Base-by-base conservation (phyloP, 139 green algal species). In the Asterochloris sp. region DNA sequence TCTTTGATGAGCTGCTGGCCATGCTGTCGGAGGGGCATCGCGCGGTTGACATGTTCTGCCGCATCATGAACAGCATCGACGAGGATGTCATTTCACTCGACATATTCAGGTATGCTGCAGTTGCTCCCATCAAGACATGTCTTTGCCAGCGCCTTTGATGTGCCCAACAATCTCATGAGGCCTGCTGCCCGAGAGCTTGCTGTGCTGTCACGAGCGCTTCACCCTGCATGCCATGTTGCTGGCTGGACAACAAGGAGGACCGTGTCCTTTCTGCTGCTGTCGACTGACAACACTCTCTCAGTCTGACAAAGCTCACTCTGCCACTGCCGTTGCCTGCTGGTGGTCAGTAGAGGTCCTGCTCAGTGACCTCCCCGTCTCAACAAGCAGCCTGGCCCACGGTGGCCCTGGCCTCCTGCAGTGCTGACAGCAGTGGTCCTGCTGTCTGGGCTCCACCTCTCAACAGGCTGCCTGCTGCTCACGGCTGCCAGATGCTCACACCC, bases 41-140 rank as follows among this genome's bases (percentile, higher is more conserved):
- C 14, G 88, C 92, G 24, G 90, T 95, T 47, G 95, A 98, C 91
- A 95, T 98, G 88, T 96, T 98, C 79, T 96, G 89, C 82, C 90
- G 96, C 79, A 91, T 99, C 74, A 82, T 98, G 47, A 79, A 91
- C 19, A 85, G 92, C 4, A 86, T 99, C 67, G 95, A 99, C 80
- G 93, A 96, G 80, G 96, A 99, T 85, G 85, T 99, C 21, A 94
- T 99, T 71, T 91, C 82, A 47, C 84, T 98, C 74, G 96, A 98
- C 13, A 95, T 98, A 62, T 90, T 94, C 9, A 90, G 77, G 77
- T 81, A 10, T 16, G n/a, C 54, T 21, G 19, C 66, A 54, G 38
- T 10, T 54, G 2, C 4, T 54, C 6, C 38, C 66, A 21, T 2
- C 66, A 23, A 21, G 21, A 69, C 63, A 24, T 16, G 14, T 69